Evolutionary conservation across 2,329 filamentous ascomycete genomes (phyloP), one percentile per base, ranked within the genome.

Genomic region (Zasmidium citrigriseum): DNA sequence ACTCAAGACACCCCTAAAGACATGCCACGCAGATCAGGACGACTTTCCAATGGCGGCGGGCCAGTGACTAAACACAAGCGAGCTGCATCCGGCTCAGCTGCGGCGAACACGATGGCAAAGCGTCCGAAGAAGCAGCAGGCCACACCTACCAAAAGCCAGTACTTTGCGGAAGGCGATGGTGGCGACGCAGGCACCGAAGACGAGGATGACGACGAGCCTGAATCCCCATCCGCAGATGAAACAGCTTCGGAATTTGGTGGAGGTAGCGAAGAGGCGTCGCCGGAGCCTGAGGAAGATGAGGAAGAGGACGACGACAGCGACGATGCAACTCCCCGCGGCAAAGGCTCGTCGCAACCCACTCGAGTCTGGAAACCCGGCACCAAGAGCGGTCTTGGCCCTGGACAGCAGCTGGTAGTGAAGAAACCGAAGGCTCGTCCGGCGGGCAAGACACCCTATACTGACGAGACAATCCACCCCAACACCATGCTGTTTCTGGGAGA

Each of bases 361-460:
- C 80, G 84, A 53, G 70, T 85, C 29, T 86, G 83, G 83, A 79
- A 80, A 68, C 75, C 80, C 59, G 83, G 83, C 10, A 82, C 83
- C 34, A 83, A 78, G 59, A 77, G 78, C 16, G 81, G 80, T 4
- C 72, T 86, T 24, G 83, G 79, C 3, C 84, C 83, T 38, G 85
- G 85, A 10, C 85, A 82, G 59, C 80, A 84, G 64, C 74, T 88
- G 27, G 79, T 87, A 64, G 85, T 87, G 70, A 81, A 84, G 68
- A 85, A 86, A 63, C 85, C 84, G 2, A 85, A 86, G 71, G 80
- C 85, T n/a, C 77, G 85, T 65, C 80, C 82, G 29, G 78, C 84
- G 22, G 86, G 86, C 16, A 76, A 80, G n/a, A 81, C 78, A 23
- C 81, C 81, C 1, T 88, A 87, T 70, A 71, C 73, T 12, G 80